Percentiles rank a stretch among this genome's conserved stretches.
Evolutionary conservation across 495 filamentous ascomycete genomes (phyloP).

Genomic region (Tuber melanosporum): DNA sequence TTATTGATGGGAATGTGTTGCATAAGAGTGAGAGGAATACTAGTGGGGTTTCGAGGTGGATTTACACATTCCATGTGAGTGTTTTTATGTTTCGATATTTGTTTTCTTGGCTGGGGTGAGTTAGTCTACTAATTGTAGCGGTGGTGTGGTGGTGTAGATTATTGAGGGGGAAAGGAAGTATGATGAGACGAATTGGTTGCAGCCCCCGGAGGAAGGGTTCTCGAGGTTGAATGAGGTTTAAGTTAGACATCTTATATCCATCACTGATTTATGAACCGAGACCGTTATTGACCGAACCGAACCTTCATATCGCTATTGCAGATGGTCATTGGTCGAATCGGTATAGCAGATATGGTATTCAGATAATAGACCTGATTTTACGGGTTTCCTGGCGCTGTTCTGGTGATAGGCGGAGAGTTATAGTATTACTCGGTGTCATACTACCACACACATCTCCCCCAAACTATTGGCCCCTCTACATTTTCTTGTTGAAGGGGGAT

Average conservation of each 20-base stretch:
- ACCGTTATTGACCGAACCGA: neutral
- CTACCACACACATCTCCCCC: neutral
- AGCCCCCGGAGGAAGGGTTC: slow-evolving; percentile 72
- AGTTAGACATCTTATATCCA: neutral
- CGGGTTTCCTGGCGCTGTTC: neutral
- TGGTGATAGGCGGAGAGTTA: neutral
- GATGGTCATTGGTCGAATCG: neutral
- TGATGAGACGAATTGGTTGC: slow-evolving; percentile 86
- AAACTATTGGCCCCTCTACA: neutral
- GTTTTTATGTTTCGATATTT: neutral
- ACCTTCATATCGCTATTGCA: neutral
- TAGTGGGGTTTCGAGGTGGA: slow-evolving; percentile 77
- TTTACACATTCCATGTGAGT: slow-evolving; percentile 87
- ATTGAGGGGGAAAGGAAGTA: slow-evolving; percentile 81
- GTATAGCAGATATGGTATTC: neutral
- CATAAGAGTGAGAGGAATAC: slow-evolving; percentile 93
- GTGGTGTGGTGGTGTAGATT: slow-evolving; percentile 42
- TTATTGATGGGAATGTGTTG: slow-evolving; percentile 93
- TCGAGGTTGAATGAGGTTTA: slow-evolving; percentile 52
- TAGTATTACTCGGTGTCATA: neutral
- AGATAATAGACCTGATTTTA: neutral
- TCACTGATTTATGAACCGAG: neutral
- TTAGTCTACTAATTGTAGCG: neutral
- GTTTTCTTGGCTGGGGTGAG: neutral
- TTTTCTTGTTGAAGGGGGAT: neutral